Conservation (phyloP, 352 stramenopile species). For the Pythium scleroteichum region DNA sequence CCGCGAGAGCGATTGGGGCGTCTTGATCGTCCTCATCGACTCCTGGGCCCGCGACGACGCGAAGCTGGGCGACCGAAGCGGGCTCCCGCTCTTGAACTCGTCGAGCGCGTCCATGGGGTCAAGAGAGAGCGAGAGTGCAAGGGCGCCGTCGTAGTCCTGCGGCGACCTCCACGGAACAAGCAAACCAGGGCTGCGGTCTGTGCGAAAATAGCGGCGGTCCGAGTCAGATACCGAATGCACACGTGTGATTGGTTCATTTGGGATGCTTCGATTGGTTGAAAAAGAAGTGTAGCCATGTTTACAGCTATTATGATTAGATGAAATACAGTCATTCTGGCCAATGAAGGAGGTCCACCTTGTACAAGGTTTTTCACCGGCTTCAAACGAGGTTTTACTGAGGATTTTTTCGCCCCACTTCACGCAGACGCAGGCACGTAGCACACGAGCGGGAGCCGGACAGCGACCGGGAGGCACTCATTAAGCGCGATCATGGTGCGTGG, state of each 20-base stretch:
- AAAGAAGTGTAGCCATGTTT: slow-evolving; percentile 1
- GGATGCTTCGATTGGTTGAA: not conserved
- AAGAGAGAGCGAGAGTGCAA: not conserved
- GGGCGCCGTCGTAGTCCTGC: no score
- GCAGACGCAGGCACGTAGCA: slow-evolving; percentile 32
- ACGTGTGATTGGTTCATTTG: not conserved
- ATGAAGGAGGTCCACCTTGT: not conserved
- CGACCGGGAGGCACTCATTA: not conserved
- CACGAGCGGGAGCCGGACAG: not conserved
- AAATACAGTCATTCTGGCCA: slow-evolving; percentile 7
- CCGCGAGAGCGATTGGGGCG: slow-evolving; percentile 15
- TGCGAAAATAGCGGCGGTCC: slow-evolving; percentile 21
- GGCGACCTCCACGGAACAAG: no score
- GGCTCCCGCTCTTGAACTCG: slow-evolving; percentile 30
- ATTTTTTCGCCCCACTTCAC: slow-evolving; percentile 35
- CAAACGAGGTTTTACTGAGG: slow-evolving; percentile 29
- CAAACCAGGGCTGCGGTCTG: no score
- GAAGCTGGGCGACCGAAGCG: slow-evolving; percentile 24
- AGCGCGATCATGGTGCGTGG: slow-evolving; percentile 19
- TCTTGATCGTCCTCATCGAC: slow-evolving; percentile 16
- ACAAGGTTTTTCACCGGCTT: slow-evolving; percentile 16
- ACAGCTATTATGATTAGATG: slow-evolving; percentile 4
- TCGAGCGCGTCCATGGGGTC: slow-evolving; percentile 25
- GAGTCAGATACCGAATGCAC: slow-evolving; percentile 17
- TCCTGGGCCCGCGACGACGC: slow-evolving; percentile 13